Evolutionary conservation across 495 filamentous ascomycete genomes (phyloP).

Genomic region (Rostrohypoxylon terebratum): DNA sequence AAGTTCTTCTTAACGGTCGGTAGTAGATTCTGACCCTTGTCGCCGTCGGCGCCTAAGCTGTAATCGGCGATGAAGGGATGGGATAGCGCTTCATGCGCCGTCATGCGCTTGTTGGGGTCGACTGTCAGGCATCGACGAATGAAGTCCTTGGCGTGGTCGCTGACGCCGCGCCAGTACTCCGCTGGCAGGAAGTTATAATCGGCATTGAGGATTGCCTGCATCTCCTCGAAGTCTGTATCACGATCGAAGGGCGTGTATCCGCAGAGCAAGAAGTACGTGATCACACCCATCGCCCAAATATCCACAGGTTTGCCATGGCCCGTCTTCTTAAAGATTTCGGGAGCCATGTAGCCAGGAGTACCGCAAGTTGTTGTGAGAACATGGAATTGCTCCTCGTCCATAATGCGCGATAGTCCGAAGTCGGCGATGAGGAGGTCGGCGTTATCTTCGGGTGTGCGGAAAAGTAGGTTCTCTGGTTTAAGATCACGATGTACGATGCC

Average conservation of each 20-base stretch:
- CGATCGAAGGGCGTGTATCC: conserved; percentile 99
- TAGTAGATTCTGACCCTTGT: conserved; percentile 74
- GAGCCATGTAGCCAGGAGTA: conserved; percentile 97
- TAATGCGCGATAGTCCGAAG: conserved; percentile 93
- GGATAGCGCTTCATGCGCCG: conserved; percentile 90
- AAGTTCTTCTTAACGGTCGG: conserved; percentile 99
- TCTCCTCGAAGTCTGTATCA: conserved; percentile 96
- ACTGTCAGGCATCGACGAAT: conserved; percentile 86
- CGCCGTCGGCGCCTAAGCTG: conserved; percentile 51
- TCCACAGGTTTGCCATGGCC: conserved; percentile 93
- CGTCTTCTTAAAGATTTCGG: conserved; percentile 90
- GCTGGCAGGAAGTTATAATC: conserved; percentile 96
- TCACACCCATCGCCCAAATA: conserved; percentile 96
- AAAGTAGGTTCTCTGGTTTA: conserved; percentile 82
- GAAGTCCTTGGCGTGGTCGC: conserved; percentile 86
- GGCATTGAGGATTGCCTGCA: conserved; percentile 97
- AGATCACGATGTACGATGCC: conserved; percentile 94
- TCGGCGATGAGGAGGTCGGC: conserved; percentile 95
- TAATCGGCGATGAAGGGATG: conserved; percentile 85
- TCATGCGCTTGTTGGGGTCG: conserved; percentile 87
- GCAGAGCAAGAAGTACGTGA: conserved; percentile 97
- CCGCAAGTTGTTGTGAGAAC: conserved; percentile 97
- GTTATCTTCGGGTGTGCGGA: conserved; percentile 84
- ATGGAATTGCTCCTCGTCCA: conserved; percentile 99
- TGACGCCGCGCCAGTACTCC: conserved; percentile 97